Conservation (phyloP, 192 early-diverging fungal genomes). For the Paraglomus brasilianum region DNA sequence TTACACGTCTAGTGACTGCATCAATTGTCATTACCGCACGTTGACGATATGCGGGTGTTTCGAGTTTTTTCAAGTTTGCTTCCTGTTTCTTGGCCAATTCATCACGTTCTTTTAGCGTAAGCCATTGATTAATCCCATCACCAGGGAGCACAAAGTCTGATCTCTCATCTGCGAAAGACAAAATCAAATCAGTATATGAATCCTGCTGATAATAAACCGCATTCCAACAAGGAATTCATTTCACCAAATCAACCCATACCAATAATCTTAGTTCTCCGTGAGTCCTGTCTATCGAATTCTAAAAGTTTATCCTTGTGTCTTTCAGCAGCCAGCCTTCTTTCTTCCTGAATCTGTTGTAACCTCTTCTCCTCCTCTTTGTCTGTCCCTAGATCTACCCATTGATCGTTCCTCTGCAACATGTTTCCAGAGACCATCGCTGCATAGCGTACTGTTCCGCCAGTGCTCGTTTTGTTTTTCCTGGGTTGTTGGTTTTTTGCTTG, state of each 20-base stretch:
- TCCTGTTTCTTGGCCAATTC: slow-evolving; percentile 42
- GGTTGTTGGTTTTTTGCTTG: slow-evolving; percentile 31
- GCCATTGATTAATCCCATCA: slow-evolving; percentile 52
- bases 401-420: slow-evolving; percentile 34
- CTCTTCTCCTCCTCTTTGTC: slow-evolving; percentile 46
- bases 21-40: slow-evolving; percentile 57
- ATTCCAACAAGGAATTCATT: neutral
- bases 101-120: slow-evolving; percentile 47
- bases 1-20: slow-evolving; percentile 41
- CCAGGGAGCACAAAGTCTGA: slow-evolving; percentile 54
- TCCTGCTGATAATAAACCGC: neutral
- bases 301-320: slow-evolving; percentile 51
- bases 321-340: slow-evolving; percentile 40
- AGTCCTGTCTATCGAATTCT: slow-evolving; percentile 51
- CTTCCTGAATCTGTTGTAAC: slow-evolving; percentile 33
- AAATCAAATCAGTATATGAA: too few relatives aligned
- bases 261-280: slow-evolving; percentile 42
- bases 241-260: slow-evolving; percentile 21
- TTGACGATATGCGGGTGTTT: slow-evolving; percentile 34
- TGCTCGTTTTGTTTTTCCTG: slow-evolving; percentile 29
- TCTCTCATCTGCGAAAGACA: slow-evolving; percentile 49
- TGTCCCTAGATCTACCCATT: slow-evolving; percentile 32
- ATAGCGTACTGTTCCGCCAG: slow-evolving; percentile 40
- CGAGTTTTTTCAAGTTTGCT: slow-evolving; percentile 45
- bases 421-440: slow-evolving; percentile 48